Base-by-base conservation (phyloP, 2,329 filamentous ascomycete genomes). In the Colletotrichum sp. region DNA sequence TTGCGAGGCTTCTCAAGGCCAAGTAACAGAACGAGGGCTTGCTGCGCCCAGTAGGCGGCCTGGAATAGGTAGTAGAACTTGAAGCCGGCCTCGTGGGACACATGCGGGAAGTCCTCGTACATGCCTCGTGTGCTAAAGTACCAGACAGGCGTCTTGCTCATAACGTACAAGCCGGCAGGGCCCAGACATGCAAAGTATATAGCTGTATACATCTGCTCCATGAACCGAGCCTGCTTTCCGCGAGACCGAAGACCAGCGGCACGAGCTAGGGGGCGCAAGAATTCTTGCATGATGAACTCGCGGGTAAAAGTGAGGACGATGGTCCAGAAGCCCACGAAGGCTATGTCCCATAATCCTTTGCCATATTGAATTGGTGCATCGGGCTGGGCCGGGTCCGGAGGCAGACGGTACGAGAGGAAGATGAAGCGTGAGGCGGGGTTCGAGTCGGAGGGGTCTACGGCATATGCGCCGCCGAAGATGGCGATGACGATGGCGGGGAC, bases 11-110 rank as follows among this genome's bases (percentile, higher is more conserved):
- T 97, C 88, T 98, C 96, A 83, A 98, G 90, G 83, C 94, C 94
- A 66, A 98, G 87, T 73, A 97, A 80, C 74, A 98, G 87, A 21
- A 98, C 96, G 78, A 98, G 94, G 65, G 93, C 94, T 86, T 98
- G 96, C 87, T 98, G 96, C 5, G 94, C 92, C 96, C 96, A 98
- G 88, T 98, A 98, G 77, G 94, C 94, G 57, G 95, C 96, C 85
- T 98, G 93, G 79, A 98, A 94, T 76, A 98, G 89, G 83, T 98
- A 98, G 86, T 98, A 98, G 74, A 96, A 95, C 87, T 98, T 98
- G 90, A 98, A 95, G 51, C 90, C 79, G 72, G 88, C 94, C 76
- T 94, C 93, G 81, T 97, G 95, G 33, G 93, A 93, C 79, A 90
- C 90, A 84, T 98, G 96, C 7, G 96, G 96, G 83, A 95, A 98